Evolutionary conservation across 1,139 yeast genomes (phyloP).

Genomic region (Debaryomyces coudertii): DNA sequence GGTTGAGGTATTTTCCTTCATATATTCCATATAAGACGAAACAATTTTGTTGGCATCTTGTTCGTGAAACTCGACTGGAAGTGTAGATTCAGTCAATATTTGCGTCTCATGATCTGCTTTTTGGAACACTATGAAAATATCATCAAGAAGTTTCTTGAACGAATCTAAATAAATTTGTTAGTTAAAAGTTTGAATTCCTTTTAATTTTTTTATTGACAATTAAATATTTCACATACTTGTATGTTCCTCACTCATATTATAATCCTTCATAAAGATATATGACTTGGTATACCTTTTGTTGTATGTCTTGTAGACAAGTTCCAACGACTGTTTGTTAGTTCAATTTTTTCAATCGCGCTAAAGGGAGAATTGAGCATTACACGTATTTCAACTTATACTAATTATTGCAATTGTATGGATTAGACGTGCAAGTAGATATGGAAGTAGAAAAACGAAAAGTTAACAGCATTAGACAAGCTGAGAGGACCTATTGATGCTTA

Average conservation of each 20-base stretch:
- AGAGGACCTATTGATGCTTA: too few relatives aligned
- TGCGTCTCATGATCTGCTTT: conserved; percentile 35
- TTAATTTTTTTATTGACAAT: not conserved
- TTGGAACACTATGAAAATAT: conserved; percentile 32
- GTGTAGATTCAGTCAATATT: conserved; percentile 36
- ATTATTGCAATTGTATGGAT: too few relatives aligned
- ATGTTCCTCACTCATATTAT: conserved; percentile 1
- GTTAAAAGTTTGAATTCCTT: not conserved
- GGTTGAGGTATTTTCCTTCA: conserved; percentile 27
- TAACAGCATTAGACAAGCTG: too few relatives aligned
- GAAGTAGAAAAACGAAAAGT: too few relatives aligned
- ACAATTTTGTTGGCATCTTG: conserved; percentile 44
- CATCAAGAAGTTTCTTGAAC: conserved; percentile 14
- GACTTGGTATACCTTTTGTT: not conserved
- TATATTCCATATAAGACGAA: conserved; percentile 39
- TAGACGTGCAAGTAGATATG: too few relatives aligned
- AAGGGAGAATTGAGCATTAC: not conserved
- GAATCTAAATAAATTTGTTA: conserved; percentile 9
- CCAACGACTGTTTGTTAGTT: conserved; percentile 3
- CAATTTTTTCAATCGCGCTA: conserved; percentile 3
- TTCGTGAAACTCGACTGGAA: conserved; percentile 55
- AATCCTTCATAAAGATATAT: not conserved
- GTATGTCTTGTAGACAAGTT: not conserved
- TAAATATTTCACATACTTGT: not conserved
- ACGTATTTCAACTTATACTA: not conserved